Base-by-base conservation (phyloP, 148 eudicot genomes). In the Dysphania ambrosioides region DNA sequence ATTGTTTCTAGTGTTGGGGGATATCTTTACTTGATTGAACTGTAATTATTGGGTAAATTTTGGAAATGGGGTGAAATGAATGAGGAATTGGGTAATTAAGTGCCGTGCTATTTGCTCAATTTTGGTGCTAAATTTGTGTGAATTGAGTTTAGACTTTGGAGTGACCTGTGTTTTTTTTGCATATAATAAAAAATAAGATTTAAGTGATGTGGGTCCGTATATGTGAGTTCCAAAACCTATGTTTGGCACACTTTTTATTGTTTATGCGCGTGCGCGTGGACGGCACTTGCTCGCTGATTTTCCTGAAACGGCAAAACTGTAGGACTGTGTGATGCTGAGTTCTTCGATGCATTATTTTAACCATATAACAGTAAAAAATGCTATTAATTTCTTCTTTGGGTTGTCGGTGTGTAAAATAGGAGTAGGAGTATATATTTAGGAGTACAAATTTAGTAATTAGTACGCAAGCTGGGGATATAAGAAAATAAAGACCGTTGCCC, bases 391-490 rank as follows among this genome's bases (percentile, higher is more conserved):
- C 53, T 4, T 34, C 24, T 57, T 64, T 26, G 56, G 66, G 12
- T n/a, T 75, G 79, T 80, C 79, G 76, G 82, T 73, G 47, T 12
- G 51, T 1, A 0, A 9, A 42, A 2, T 44, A 44, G 53, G 21
- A 47, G 18, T 13, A 12, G 13, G 32, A 71, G n/a, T 51, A 23
- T 34, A 24, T 59, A 55, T 49, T 68, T 36, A 57, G 24, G 31
- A 61, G 27, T 40, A 49, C 9, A 13, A 30, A 47, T 47, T 47
- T 41, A 38, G 42, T 75, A 19, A 38, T 15, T 24, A 58, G 36
- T 57, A 26, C 31, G 65, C 42, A 35, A 67, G 66, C 38, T 53
- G 24, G 4, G n/a, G 23, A 60, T 36, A 21, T 40, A 11, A 6
- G 78, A 9, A 65, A 56, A 56, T 49, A 49, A n/a, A n/a, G n/a